Evolutionary conservation across 345 rosid species (phyloP).

Genomic region (Eutrema japonicum): DNA sequence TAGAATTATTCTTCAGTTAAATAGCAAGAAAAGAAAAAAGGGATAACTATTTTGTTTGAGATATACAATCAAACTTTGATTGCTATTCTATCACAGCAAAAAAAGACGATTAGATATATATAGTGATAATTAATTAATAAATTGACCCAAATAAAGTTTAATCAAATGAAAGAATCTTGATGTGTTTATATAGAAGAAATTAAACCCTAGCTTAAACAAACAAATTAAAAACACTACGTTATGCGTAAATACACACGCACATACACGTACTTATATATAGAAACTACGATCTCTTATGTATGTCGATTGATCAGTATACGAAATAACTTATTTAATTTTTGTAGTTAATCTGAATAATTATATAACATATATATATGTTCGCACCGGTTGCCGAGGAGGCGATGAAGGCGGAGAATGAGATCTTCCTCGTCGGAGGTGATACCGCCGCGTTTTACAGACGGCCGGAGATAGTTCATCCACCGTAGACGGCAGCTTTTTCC

Average conservation of each 20-base stretch:
- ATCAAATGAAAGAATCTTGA: constrained; percentile 20
- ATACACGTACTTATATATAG: background rate
- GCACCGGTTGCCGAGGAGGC: constrained; percentile 70
- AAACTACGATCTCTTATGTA: constrained; percentile 9
- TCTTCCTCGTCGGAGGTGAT: constrained; percentile 88
- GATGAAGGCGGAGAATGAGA: constrained; percentile 93
- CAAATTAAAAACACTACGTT: background rate
- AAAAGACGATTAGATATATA: background rate
- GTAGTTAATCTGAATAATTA: background rate
- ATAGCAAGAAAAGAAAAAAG: background rate
- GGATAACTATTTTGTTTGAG: background rate
- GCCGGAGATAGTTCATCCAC: constrained; percentile 95
- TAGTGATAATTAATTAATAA: background rate
- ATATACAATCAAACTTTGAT: background rate
- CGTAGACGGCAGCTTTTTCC: constrained; percentile 94
- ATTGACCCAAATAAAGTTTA: background rate
- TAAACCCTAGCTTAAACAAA: constrained; percentile 22
- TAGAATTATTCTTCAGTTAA: background rate
- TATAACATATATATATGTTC: background rate
- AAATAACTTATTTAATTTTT: background rate
- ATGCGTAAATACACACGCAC: background rate
- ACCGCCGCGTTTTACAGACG: constrained; percentile 72
- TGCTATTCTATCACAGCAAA: background rate
- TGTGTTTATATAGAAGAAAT: constrained; percentile 12
- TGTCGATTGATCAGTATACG: background rate